Evolutionary conservation across 805 yeast genomes (phyloP), one percentile per base, ranked within the genome.

Genomic region (Yamadazyma nakazawae): DNA sequence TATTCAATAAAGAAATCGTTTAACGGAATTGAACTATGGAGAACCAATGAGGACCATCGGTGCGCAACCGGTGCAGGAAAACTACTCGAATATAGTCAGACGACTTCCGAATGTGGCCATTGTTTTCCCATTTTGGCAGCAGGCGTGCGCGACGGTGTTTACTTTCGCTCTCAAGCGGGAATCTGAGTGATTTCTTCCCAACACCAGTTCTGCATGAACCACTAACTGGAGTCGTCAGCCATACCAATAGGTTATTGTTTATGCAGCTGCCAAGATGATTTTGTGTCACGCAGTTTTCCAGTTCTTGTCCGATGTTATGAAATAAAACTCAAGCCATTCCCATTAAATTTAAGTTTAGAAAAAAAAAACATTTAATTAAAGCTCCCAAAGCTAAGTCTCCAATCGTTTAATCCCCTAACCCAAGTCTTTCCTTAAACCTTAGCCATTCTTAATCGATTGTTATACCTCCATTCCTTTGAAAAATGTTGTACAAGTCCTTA

Each of bases 401-500:
- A 28, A 28, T 28, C 32, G 32, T 28, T 28, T 28, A 28, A 13
- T 25, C 25, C 25, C 25, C 43, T 21, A 34, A 39, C 47, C 24
- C 35, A 42, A 45, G 47, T 45, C 47, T 39, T 45, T 45, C 47
- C 47, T 45, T 45, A 31, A 32, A 17, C 19, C 21, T 13, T 31
- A 6, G 10, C n/a, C 37, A 17, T 30, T 19, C 18, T 12, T 18
- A 32, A 31, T 21, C 26, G n/a, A 16, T 28, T 30, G 24, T 21
- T 41, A 3, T 34, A 17, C 11, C 14, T 21, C 37, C 25, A 17
- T 19, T 17, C 28, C 37, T n/a, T n/a, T 10, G 14, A 3, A 36
- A 12, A 10, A 53, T 55, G 59, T 54, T 56, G 34, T 45, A 50
- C 26, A 56, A 54, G 41, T 42, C 49, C 19, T 30, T 47, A 19